These are phyloP conservation scores for Annulohypoxylon moriforme DNA, from an alignment of 495 filamentous ascomycete genomes.

Conservation along the genomic window DNA sequence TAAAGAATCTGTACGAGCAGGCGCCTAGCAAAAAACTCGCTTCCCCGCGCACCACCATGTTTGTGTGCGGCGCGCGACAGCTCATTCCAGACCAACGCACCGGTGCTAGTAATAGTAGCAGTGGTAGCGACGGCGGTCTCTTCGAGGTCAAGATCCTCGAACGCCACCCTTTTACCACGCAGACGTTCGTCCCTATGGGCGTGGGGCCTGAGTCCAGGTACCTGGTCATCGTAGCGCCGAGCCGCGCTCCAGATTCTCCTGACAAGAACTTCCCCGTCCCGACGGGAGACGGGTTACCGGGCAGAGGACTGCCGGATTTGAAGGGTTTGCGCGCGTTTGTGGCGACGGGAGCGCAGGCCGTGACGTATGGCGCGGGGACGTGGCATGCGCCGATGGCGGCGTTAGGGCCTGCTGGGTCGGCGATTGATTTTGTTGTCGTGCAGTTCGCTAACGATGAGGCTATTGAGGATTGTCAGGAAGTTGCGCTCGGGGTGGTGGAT, in stretches of 20 bases:
- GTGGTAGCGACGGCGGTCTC: conserved; percentile 38
- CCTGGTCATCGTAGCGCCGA: conserved; percentile 93
- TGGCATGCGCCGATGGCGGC: conserved; percentile 99
- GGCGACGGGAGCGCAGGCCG: conserved; percentile 81
- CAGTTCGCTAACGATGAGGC: conserved; percentile 88
- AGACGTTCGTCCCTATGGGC: conserved; percentile 88
- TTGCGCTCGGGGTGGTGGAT: conserved; percentile 54
- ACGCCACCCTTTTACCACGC: conserved; percentile 91
- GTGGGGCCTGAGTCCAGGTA: conserved; percentile 65
- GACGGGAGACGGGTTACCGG: conserved; percentile 49
- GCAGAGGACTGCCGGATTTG: conserved; percentile 80
- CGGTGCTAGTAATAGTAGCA: too few relatives aligned
- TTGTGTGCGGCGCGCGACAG: conserved; percentile 80
- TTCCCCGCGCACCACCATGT: conserved; percentile 82
- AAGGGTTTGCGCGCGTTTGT: conserved; percentile 77
- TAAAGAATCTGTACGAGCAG: conserved; percentile 72
- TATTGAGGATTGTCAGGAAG: conserved; percentile 92
- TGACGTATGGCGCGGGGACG: conserved; percentile 90
- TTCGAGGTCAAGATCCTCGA: conserved; percentile 85
- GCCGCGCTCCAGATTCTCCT: conserved; percentile 52
- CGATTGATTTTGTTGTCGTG: conserved; percentile 81
- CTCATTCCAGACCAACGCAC: conserved; percentile 27
- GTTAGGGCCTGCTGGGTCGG: conserved; percentile 72
- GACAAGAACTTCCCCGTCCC: conserved; percentile 55
- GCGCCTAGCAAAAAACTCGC: conserved; percentile 72